Evolutionary conservation across 2,329 filamentous ascomycete species (phyloP), one percentile per base, ranked within the genome.

Genomic region (Diaporthe amygdali): DNA sequence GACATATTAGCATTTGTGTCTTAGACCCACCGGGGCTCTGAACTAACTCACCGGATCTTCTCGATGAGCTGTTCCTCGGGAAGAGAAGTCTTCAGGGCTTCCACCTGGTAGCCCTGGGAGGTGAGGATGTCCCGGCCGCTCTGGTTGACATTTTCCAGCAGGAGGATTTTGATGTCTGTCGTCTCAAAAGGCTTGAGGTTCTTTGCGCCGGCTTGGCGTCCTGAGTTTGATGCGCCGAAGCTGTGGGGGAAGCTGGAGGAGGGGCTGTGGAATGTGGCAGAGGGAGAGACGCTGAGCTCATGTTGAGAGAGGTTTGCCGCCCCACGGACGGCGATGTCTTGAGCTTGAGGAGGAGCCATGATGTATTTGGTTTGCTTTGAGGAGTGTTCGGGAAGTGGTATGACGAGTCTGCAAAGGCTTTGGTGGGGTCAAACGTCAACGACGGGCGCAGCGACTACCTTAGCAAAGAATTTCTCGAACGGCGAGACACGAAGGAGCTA

Each of bases 131-230:
- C 91, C 77, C 91, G 90, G 17, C 96, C 96, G 30, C 94, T 94
- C 83, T 94, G 86, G 81, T 99, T 99, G 79, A 99, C 94, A 83
- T 98, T 99, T 82, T 99, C 96, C 39, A 99, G 86, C 22, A 99
- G 88, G 70, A 99, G 85, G 70, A 99, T 97, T 85, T 98, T 98
- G 84, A 99, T 95, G 80, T 98, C 96, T 79, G 96, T 91, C 27
- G 95, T 96, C 80, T 96, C 92, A 84, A 99, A 99, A 20, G 96
- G 96, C 85, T 98, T 98, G 76, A 99, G 85, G 76, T 92, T 92
- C 84, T 97, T 98, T 7, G 49, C 69, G 27, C 55, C 63, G 22
- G 63, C 46, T n/a, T 73, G 69, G 15, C 51, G 64, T 41, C 22
- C 56, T 56, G 64, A 46, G 37, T 39, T 41, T 61, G 39, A 39